Conservation (phyloP, 306 rosid genomes). For the Dalbergia cultrata region DNA sequence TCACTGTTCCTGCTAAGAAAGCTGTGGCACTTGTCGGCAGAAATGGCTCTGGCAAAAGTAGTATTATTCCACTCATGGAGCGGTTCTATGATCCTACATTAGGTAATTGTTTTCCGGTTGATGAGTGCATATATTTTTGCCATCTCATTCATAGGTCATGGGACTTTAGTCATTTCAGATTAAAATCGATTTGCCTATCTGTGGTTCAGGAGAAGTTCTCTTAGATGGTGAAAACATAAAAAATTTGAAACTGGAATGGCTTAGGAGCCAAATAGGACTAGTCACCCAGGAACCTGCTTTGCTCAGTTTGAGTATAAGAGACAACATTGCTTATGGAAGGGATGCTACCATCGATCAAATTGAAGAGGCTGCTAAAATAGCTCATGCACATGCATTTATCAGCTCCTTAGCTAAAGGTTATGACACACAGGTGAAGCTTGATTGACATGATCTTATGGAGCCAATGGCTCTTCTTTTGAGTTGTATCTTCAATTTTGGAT, state of each 20-base stretch:
- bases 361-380: slow-evolving; percentile 99
- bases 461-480: slow-evolving; percentile 13
- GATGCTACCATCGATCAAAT: slow-evolving; percentile 91
- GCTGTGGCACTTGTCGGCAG: slow-evolving; percentile 99
- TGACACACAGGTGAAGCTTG: slow-evolving; percentile 84
- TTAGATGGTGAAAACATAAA: slow-evolving; percentile 98
- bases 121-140: slow-evolving; percentile 23
- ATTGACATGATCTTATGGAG: slow-evolving; percentile 35
- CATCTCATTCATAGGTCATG: slow-evolving; percentile 32
- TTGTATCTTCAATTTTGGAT: slow-evolving; percentile 30
- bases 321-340: slow-evolving; percentile 98
- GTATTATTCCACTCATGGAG: slow-evolving; percentile 99
- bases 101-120: slow-evolving; percentile 59
- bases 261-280: slow-evolving; percentile 96
- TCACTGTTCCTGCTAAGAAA: slow-evolving; percentile 98
- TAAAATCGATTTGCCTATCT: slow-evolving; percentile 46
- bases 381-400: slow-evolving; percentile 97
- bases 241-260: slow-evolving; percentile 92
- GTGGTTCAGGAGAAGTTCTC: slow-evolving; percentile 98
- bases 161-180: slow-evolving; percentile 30
- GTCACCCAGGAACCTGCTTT: slow-evolving; percentile 99
- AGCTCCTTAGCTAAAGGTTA: slow-evolving; percentile 88
- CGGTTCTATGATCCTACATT: slow-evolving; percentile 98
- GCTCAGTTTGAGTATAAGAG: slow-evolving; percentile 95
- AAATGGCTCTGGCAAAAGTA: slow-evolving; percentile 99